A percentile compares a stretch with the other conserved stretches of the same genome.
These are phyloP conservation scores for Ascochyta fabae DNA, from an alignment of 2,329 filamentous ascomycete genomes.

Conservation along the genomic window DNA sequence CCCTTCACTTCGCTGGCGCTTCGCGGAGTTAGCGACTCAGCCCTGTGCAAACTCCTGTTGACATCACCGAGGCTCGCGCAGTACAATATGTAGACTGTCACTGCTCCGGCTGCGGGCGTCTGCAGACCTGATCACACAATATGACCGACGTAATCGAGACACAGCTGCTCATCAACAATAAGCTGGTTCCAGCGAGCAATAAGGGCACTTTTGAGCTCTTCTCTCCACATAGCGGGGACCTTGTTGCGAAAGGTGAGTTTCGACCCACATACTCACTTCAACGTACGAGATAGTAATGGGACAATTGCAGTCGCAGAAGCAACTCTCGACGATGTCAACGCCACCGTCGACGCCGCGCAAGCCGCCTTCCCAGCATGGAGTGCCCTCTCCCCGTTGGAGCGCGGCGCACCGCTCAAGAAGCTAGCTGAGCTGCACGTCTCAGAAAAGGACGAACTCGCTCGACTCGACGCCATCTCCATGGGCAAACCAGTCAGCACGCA, in stretches of 20 bases:
- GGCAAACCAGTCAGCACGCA: slow-evolving; percentile 83
- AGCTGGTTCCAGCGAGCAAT: slow-evolving; percentile 38
- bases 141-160: slow-evolving; percentile 22
- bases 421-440: slow-evolving; percentile 46
- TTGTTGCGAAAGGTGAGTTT: slow-evolving; percentile 34
- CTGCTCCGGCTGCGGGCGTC: background rate
- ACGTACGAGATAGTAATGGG: background rate
- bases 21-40: too few species aligned
- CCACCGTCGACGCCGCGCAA: slow-evolving; percentile 33
- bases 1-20: too few species aligned
- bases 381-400: slow-evolving; percentile 45
- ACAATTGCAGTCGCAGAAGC: slow-evolving; percentile 27
- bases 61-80: too few species aligned
- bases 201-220: slow-evolving; percentile 35
- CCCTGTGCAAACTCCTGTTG: too few species aligned
- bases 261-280: background rate
- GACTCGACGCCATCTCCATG: slow-evolving; percentile 82
- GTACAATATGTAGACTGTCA: too few species aligned
- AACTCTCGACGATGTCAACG: slow-evolving; percentile 33
- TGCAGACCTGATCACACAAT: background rate
- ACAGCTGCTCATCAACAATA: slow-evolving; percentile 32
- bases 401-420: slow-evolving; percentile 52
- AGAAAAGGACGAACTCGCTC: slow-evolving; percentile 74
- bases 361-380: slow-evolving; percentile 40
- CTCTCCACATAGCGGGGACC: slow-evolving; percentile 37